Percentiles rank a stretch among this genome's conserved stretches.
These are phyloP conservation scores for Linnemannia zychae DNA, from an alignment of 192 early-diverging fungal species.

Conservation along the genomic window DNA sequence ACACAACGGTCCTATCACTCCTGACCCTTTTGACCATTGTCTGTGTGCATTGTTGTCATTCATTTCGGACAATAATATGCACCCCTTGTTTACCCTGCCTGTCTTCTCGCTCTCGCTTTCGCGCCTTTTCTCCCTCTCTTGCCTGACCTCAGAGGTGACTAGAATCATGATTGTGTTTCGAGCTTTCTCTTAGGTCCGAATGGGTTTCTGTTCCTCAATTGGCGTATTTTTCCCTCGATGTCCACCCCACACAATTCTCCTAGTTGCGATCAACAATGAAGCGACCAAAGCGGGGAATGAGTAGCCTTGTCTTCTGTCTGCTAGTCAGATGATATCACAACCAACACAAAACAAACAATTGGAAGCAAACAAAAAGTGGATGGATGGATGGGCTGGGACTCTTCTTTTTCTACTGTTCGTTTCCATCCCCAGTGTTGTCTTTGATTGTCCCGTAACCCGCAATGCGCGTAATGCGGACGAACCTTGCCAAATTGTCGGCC, in stretches of 20 bases:
- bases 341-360: not conserved
- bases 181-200: not conserved
- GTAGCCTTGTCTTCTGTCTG: not conserved
- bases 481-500: not conserved
- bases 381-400: no score
- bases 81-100: not conserved
- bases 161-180: not conserved
- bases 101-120: not conserved
- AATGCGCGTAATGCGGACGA: not conserved
- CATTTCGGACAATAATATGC: constrained; percentile 3
- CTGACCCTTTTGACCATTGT: not conserved
- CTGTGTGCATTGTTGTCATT: not conserved
- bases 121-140: not conserved
- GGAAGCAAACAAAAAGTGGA: not conserved
- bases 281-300: not conserved
- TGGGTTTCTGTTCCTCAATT: no score
- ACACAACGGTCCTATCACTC: no score
- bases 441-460: not conserved
- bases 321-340: not conserved
- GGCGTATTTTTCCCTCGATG: not conserved
- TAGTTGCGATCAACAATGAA: not conserved
- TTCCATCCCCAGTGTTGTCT: not conserved
- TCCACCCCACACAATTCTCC: not conserved
- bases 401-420: not conserved
- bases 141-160: not conserved